Conservation (phyloP, 1,139 yeast species). For the Debaryomyces fabryi region DNA sequence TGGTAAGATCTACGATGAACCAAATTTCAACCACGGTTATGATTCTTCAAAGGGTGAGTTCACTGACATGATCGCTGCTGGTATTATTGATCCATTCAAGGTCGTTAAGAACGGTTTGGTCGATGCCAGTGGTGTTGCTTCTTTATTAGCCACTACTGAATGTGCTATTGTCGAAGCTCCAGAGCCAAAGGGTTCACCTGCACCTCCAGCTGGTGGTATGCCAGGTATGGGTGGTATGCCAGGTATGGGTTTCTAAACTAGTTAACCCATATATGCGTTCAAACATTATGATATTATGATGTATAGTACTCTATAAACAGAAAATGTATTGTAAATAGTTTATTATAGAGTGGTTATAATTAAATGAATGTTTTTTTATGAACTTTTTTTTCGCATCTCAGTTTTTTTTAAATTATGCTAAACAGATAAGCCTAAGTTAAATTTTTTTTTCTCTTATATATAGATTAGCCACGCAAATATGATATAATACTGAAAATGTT, state of each 20-base stretch:
- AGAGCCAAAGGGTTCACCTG: slow-evolving; percentile 73
- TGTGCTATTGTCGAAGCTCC: slow-evolving; percentile 99
- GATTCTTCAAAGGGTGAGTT: slow-evolving; percentile 93
- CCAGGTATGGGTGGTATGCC: slow-evolving; percentile 47
- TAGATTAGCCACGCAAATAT: background rate
- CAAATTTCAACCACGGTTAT: slow-evolving; percentile 88
- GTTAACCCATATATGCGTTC: background rate
- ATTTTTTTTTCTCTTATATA: background rate
- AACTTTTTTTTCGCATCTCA: slow-evolving; percentile 1
- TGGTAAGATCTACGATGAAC: slow-evolving; percentile 89
- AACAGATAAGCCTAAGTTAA: background rate
- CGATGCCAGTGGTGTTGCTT: slow-evolving; percentile 98
- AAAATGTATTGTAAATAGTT: slow-evolving; percentile 13
- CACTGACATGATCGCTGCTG: slow-evolving; percentile 95
- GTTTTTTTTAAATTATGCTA: background rate
- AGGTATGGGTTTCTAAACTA: slow-evolving; percentile 16
- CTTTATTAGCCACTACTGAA: slow-evolving; percentile 96
- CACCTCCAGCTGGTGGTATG: slow-evolving; percentile 61
- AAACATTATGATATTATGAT: slow-evolving; percentile 7
- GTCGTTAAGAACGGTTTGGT: slow-evolving; percentile 97
- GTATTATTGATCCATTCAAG: slow-evolving; percentile 99
- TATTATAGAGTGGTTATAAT: slow-evolving; percentile 8
- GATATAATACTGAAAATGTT: slow-evolving; percentile 18
- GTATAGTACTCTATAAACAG: slow-evolving; percentile 7
- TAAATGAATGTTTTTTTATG: slow-evolving; percentile 1